These are phyloP conservation scores for Rosa chinensis DNA, from an alignment of 306 rosid species.

Conservation along the genomic window DNA sequence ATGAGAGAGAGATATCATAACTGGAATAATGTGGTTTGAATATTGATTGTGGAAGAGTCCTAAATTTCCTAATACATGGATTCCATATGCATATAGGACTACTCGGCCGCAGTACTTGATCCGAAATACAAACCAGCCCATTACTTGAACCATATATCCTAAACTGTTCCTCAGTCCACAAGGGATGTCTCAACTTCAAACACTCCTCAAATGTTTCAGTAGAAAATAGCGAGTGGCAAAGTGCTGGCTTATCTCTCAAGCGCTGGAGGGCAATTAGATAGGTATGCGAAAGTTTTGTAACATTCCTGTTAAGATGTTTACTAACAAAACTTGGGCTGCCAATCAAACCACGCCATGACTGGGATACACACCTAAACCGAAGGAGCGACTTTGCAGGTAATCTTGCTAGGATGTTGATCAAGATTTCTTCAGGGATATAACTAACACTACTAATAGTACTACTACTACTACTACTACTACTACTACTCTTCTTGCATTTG, in stretches of 20 bases:
- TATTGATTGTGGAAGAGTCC: neutral
- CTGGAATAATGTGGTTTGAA: neutral
- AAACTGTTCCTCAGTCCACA: neutral
- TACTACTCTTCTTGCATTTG: neutral
- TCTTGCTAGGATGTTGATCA: constrained; percentile 1
- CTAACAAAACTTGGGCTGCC: neutral
- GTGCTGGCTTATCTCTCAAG: neutral
- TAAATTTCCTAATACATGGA: constrained; percentile 4
- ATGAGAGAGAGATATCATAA: constrained; percentile 1
- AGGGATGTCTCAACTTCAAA: neutral
- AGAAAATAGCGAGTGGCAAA: neutral
- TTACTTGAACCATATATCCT: constrained; percentile 6
- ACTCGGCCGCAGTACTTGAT: no score
- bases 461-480: neutral
- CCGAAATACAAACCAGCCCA: constrained; percentile 1
- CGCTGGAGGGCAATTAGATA: neutral
- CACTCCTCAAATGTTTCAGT: neutral
- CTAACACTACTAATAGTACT: neutral
- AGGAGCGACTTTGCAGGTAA: neutral
- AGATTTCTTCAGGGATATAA: constrained; percentile 5
- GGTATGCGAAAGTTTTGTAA: neutral
- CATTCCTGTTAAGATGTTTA: neutral
- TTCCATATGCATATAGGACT: constrained; percentile 1
- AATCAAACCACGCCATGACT: neutral
- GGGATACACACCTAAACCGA: neutral